phyloP scores from a whole-genome alignment of 1,139 yeast species.

The Magnusiomyces sp. region DNA sequence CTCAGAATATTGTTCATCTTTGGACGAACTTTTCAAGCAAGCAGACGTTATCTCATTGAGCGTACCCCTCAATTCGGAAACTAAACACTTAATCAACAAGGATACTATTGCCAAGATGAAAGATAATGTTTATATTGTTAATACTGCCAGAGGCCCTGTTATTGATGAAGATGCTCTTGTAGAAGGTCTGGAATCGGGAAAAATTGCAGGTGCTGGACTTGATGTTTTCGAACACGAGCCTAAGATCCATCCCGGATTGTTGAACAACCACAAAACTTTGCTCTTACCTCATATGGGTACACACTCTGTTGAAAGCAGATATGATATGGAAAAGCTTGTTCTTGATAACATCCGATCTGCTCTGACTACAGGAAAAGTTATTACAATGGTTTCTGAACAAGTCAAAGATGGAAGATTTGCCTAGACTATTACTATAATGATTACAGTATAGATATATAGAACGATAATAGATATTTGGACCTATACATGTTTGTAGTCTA shows the following conservation, averaged over 20 bases:
- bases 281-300: constrained; percentile 66
- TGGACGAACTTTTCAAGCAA: constrained; percentile 47
- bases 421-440: background rate
- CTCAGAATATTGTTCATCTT: constrained; percentile 42
- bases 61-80: constrained; percentile 49
- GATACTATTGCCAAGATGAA: constrained; percentile 52
- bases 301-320: constrained; percentile 45
- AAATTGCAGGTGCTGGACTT: constrained; percentile 63
- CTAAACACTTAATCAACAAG: constrained; percentile 49
- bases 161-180: constrained; percentile 68
- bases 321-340: constrained; percentile 50
- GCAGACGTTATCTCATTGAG: constrained; percentile 56
- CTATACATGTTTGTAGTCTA: background rate
- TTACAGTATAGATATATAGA: background rate
- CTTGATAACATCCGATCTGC: constrained; percentile 39
- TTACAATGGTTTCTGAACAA: constrained; percentile 38
- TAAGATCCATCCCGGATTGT: constrained; percentile 29
- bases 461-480: background rate
- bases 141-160: constrained; percentile 60
- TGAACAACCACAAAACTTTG: constrained; percentile 38
- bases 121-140: constrained; percentile 57
- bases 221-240: constrained; percentile 88
- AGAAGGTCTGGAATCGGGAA: constrained; percentile 57
- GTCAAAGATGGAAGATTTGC: background rate
- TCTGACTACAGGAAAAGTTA: constrained; percentile 49